Evolutionary conservation across 1,284 basidiomycete species (phyloP), one percentile per base, ranked within the genome.

Genomic region (Malassezia globosa): DNA sequence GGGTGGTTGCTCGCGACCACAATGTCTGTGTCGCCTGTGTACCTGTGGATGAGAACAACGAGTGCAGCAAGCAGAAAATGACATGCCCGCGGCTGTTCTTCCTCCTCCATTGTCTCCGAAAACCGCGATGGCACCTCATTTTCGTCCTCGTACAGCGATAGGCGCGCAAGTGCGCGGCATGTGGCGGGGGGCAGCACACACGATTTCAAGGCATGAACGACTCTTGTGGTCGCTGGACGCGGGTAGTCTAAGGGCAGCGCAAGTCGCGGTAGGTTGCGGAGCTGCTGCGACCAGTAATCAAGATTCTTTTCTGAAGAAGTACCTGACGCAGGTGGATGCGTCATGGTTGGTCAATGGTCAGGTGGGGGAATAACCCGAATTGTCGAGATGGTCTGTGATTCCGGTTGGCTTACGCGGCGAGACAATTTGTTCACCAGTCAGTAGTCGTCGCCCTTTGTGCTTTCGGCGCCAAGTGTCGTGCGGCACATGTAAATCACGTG

Each of bases 241-340:
- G 94, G 92, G 71, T 96, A 97, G 74, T 97, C 94, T 0, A 90
- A 95, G 1, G 94, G 92, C 16, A 99, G 77, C 3, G 88, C 87
- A 56, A 96, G 84, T 23, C 84, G 84, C 3, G 90, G 92, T 13
- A 94, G 74, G 63, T 74, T 73, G n/a, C 72, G 72, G 22, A 79
- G 73, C n/a, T 76, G 63, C 5, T 53, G 50, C 7, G 51, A 48
- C 67, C 67, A 69, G 37, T 61, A 56, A 11, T 64, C 57, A 43
- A 68, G 46, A 37, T 57, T 55, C 36, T 55, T 58, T 29, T 31
- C 11, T 31, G 29, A 31, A 11, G 29, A 16, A 16, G n/a, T n/a
- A n/a, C n/a, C n/a, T n/a, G n/a, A n/a, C n/a, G n/a, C n/a, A n/a
- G n/a, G n/a, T n/a, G n/a, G n/a, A n/a, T n/a, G n/a, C n/a, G n/a